Percentiles rank a stretch among this genome's conserved stretches.
phyloP scores from a whole-genome alignment of 306 rosid species.

The Vicia faba region DNA sequence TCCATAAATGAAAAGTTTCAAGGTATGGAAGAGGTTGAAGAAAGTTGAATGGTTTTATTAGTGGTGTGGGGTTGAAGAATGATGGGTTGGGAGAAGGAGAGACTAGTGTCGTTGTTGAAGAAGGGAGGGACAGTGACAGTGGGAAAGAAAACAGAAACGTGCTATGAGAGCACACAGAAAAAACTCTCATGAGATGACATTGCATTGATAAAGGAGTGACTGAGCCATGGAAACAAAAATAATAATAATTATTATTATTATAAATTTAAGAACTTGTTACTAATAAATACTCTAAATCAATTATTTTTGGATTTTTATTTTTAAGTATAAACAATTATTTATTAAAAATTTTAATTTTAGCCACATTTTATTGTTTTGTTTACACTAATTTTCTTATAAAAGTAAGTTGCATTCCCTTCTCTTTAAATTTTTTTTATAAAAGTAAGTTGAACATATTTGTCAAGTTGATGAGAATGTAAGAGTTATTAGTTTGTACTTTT shows the following conservation, averaged over 20 bases:
- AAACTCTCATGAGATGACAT: constrained; percentile 36
- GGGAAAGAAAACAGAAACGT: constrained; percentile 59
- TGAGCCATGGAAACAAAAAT: constrained; percentile 10
- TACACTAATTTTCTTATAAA: too few species aligned
- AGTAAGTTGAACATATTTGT: too few species aligned
- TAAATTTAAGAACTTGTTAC: too few species aligned
- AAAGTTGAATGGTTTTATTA: constrained; percentile 33
- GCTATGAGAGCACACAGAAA: constrained; percentile 53
- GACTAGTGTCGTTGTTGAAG: constrained; percentile 42
- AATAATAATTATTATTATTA: background rate
- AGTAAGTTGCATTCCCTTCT: too few species aligned
- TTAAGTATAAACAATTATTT: too few species aligned
- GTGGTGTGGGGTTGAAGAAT: constrained; percentile 27
- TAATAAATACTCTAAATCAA: too few species aligned
- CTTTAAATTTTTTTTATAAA: too few species aligned
- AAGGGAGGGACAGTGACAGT: constrained; percentile 45
- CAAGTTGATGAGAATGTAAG: too few species aligned
- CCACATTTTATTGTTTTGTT: too few species aligned
- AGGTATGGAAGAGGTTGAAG: constrained; percentile 36
- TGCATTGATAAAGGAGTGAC: constrained; percentile 47
- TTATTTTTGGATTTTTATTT: too few species aligned
- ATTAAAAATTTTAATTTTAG: too few species aligned
- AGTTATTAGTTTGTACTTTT: too few species aligned
- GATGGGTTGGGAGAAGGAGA: constrained; percentile 37
- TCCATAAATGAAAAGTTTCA: constrained; percentile 47